These are phyloP conservation scores for Pleurotus tuoliensis DNA, from an alignment of 768 basidiomycete species.

Conservation along the genomic window DNA sequence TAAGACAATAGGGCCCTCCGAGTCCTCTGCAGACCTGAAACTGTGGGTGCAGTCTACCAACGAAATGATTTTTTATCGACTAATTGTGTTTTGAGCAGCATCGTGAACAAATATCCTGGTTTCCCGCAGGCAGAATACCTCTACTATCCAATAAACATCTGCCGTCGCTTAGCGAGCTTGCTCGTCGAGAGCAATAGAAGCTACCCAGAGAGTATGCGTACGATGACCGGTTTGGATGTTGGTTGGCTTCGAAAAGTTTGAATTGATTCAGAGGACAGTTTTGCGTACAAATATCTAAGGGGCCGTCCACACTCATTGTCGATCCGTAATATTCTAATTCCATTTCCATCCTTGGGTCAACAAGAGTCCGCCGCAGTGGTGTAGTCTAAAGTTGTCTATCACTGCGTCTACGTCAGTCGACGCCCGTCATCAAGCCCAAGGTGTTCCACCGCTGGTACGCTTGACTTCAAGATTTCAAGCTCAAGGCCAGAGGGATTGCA, in stretches of 20 bases:
- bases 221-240: conserved; percentile 79
- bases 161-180: conserved; percentile 62
- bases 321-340: too few relatives aligned
- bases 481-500: too few relatives aligned
- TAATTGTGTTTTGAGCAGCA: conserved; percentile 26
- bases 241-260: conserved; percentile 64
- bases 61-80: conserved; percentile 3
- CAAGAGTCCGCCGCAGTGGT: too few relatives aligned
- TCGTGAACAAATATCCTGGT: conserved; percentile 69
- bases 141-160: conserved; percentile 76
- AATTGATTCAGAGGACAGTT: neutral
- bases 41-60: conserved; percentile 32
- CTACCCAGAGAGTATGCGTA: conserved; percentile 72
- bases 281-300: too few relatives aligned
- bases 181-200: conserved; percentile 75
- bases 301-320: too few relatives aligned
- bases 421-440: too few relatives aligned
- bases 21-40: conserved; percentile 47
- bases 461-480: too few relatives aligned
- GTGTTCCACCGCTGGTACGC: too few relatives aligned
- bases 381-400: too few relatives aligned
- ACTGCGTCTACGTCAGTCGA: too few relatives aligned
- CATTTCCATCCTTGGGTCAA: too few relatives aligned
- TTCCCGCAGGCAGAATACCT: conserved; percentile 89
- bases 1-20: conserved; percentile 66